phyloP scores from a whole-genome alignment of 1,284 basidiomycete species.

The Pyrrhoderma noxium region DNA sequence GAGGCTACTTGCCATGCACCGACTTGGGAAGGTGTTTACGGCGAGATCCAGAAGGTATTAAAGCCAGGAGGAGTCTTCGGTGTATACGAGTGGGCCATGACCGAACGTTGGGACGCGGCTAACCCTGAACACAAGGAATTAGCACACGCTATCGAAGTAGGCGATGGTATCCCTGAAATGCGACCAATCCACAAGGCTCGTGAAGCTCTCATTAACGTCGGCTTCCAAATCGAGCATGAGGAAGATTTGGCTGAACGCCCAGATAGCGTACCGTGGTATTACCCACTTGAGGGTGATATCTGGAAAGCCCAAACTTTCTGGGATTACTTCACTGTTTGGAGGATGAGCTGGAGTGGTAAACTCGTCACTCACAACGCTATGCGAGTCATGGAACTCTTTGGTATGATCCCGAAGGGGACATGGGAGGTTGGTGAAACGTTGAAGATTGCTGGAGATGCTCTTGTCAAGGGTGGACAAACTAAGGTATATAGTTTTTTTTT shows the following conservation, averaged over 20 bases:
- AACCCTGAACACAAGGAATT: constrained; percentile 87
- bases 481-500: constrained; percentile 58
- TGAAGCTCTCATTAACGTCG: constrained; percentile 76
- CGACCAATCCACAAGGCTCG: constrained; percentile 70
- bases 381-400: constrained; percentile 71
- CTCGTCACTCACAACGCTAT: constrained; percentile 81
- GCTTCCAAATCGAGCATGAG: constrained; percentile 86
- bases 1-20: constrained; percentile 98
- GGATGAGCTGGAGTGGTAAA: constrained; percentile 86
- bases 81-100: constrained; percentile 99
- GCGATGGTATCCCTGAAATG: constrained; percentile 98
- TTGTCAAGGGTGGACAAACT: constrained; percentile 80
- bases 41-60: constrained; percentile 88
- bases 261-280: constrained; percentile 89
- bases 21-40: constrained; percentile 92
- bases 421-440: constrained; percentile 85
- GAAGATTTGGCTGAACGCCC: constrained; percentile 89
- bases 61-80: constrained; percentile 97
- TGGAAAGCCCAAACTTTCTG: constrained; percentile 88
- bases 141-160: constrained; percentile 86
- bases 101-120: constrained; percentile 85
- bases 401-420: constrained; percentile 89
- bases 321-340: constrained; percentile 85
- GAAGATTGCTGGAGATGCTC: constrained; percentile 73
- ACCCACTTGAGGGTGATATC: constrained; percentile 92